These are phyloP conservation scores for Pluteus cervinus DNA, from an alignment of 768 basidiomycete genomes.

Conservation along the genomic window DNA sequence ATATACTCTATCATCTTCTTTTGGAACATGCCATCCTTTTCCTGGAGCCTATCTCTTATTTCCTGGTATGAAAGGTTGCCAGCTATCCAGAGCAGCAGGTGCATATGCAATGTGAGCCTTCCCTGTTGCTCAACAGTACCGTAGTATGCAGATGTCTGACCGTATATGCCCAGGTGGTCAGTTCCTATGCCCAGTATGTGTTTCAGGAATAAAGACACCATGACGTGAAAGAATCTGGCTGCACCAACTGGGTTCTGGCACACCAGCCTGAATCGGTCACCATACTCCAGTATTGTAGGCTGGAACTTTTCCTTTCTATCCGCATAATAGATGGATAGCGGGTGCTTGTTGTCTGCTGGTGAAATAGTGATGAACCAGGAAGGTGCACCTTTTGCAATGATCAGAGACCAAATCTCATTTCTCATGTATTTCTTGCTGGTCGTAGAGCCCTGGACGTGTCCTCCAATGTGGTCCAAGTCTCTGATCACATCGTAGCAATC, in stretches of 20 bases:
- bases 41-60: slow-evolving; percentile 20
- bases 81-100: slow-evolving; percentile 25
- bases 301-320: neutral
- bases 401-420: no score
- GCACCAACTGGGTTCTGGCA: slow-evolving; percentile 17
- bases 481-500: no score
- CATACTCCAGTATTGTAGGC: neutral
- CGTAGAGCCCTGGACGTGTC: slow-evolving; percentile 21
- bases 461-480: slow-evolving; percentile 28
- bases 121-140: slow-evolving; percentile 28
- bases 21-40: slow-evolving; percentile 13
- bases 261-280: slow-evolving; percentile 1
- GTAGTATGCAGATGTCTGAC: slow-evolving; percentile 16
- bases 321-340: no score
- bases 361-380: slow-evolving; percentile 3
- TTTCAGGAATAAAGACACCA: slow-evolving; percentile 8
- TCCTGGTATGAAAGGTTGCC: slow-evolving; percentile 21
- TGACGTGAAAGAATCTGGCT: slow-evolving; percentile 18
- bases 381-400: no score
- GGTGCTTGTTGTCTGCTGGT: no score
- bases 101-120: slow-evolving; percentile 22
- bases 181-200: slow-evolving; percentile 7
- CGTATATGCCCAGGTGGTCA: slow-evolving; percentile 12
- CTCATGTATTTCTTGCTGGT: slow-evolving; percentile 20
- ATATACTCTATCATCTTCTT: slow-evolving; percentile 16